Evolutionary conservation across 108 stramenopile species (phyloP).

Genomic region (Cyclotella distinguenda): DNA sequence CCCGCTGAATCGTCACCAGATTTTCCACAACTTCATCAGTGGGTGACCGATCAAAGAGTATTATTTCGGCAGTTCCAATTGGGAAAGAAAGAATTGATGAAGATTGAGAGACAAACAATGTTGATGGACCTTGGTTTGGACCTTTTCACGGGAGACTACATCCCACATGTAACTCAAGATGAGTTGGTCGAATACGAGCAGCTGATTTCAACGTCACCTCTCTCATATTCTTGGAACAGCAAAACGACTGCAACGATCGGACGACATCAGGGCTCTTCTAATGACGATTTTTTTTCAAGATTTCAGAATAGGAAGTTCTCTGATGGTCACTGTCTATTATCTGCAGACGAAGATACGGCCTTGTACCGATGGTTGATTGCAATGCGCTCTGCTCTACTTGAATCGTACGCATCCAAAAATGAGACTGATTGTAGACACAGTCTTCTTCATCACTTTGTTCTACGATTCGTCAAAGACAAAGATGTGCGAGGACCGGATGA

Average conservation of each 20-base stretch:
- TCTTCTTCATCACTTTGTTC: conserved; percentile 8
- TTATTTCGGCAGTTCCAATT: conserved; percentile 19
- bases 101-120: conserved; percentile 27
- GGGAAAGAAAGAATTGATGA: conserved; percentile 31
- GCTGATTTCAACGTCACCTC: conserved; percentile 7
- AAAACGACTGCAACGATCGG: too few relatives aligned
- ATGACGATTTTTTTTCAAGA: conserved; percentile 11
- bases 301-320: conserved; percentile 2
- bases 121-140: conserved; percentile 39
- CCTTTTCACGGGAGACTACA: conserved; percentile 42
- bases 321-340: conserved; percentile 14
- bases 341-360: conserved; percentile 26
- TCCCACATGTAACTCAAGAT: conserved; percentile 10
- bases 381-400: conserved; percentile 17
- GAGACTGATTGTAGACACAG: neutral
- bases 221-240: neutral
- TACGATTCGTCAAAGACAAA: conserved; percentile 13
- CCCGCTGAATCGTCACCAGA: conserved; percentile 1
- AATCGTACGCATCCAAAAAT: neutral
- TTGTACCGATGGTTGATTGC: conserved; percentile 40
- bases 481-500: neutral
- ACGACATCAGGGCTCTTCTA: neutral
- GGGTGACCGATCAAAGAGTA: conserved; percentile 36
- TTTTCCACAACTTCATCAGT: conserved; percentile 32
- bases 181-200: conserved; percentile 11